Conservation (phyloP, 371 early-diverging fungal species). For the Saksenaea vasiformis region DNA sequence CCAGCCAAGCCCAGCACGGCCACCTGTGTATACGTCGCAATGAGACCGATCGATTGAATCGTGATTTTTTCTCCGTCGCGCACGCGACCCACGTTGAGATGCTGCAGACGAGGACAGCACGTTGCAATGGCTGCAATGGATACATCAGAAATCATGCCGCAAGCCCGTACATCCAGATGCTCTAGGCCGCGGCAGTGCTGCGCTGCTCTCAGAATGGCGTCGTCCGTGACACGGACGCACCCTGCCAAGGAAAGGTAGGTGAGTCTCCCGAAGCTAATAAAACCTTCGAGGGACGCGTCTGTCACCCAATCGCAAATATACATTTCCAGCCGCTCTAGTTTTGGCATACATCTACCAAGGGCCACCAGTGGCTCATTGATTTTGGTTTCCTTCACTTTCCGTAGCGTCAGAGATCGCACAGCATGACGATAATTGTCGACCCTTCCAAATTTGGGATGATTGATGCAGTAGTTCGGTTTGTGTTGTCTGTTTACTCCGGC, state of each 20-base stretch:
- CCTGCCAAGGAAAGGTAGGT: constrained; percentile 58
- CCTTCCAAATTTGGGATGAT: background rate
- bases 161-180: constrained; percentile 60
- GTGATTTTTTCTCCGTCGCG: constrained; percentile 56
- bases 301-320: constrained; percentile 60
- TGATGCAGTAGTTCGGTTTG: background rate
- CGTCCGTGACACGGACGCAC: constrained; percentile 57
- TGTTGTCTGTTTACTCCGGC: background rate
- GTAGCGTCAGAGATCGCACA: constrained; percentile 35
- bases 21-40: constrained; percentile 54
- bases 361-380: constrained; percentile 34
- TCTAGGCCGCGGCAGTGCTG: constrained; percentile 45
- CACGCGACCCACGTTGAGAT: constrained; percentile 61
- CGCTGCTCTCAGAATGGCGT: constrained; percentile 43
- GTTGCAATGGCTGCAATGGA: constrained; percentile 48
- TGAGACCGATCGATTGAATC: constrained; percentile 45
- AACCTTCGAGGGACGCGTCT: constrained; percentile 37
- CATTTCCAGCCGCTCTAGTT: constrained; percentile 36
- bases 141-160: constrained; percentile 55
- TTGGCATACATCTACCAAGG: constrained; percentile 17
- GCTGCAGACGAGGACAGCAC: constrained; percentile 48
- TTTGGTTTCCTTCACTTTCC: constrained; percentile 41
- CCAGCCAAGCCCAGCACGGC: constrained; percentile 61
- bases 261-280: constrained; percentile 36
- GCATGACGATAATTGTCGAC: constrained; percentile 21